Conservation (phyloP, 2,329 filamentous ascomycete genomes). For the Acephala macrosclerotiorum region DNA sequence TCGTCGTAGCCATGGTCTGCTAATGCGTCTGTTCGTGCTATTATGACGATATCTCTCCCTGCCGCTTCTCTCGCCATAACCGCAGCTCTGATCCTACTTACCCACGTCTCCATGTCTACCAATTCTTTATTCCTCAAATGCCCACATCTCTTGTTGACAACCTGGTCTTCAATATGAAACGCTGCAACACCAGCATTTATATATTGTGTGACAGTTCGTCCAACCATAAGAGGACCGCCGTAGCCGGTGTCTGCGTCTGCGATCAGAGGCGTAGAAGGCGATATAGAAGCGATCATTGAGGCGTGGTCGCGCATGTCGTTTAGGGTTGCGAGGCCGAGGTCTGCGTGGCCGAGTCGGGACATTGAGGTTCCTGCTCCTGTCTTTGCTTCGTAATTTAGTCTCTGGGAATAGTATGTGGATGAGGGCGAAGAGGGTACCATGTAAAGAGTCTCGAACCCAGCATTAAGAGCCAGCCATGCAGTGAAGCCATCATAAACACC, state of each 20-base stretch:
- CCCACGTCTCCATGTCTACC: conserved; percentile 50
- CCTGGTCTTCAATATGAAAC: conserved; percentile 68
- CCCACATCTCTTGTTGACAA: conserved; percentile 69
- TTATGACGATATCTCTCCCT: conserved; percentile 65
- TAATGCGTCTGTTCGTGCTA: conserved; percentile 68
- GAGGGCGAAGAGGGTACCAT: conserved; percentile 67
- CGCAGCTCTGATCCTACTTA: conserved; percentile 62
- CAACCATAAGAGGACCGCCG: conserved; percentile 51
- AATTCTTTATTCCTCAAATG: conserved; percentile 67
- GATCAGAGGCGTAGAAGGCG: conserved; percentile 56
- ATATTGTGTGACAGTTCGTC: conserved; percentile 59
- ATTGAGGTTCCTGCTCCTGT: conserved; percentile 59
- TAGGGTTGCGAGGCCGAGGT: conserved; percentile 57
- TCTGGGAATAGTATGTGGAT: no score
- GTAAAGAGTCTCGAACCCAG: conserved; percentile 70
- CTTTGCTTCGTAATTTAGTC: no score
- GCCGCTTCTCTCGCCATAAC: conserved; percentile 54
- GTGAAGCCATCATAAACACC: conserved; percentile 76
- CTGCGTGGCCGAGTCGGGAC: conserved; percentile 55
- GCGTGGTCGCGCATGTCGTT: conserved; percentile 60
- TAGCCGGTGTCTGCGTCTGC: conserved; percentile 60
- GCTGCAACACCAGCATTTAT: conserved; percentile 61
- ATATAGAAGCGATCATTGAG: conserved; percentile 59
- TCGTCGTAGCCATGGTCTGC: conserved; percentile 64
- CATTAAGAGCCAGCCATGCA: conserved; percentile 65